Evolutionary conservation across 768 basidiomycete species (phyloP).

Genomic region (Calocybe cyanea): DNA sequence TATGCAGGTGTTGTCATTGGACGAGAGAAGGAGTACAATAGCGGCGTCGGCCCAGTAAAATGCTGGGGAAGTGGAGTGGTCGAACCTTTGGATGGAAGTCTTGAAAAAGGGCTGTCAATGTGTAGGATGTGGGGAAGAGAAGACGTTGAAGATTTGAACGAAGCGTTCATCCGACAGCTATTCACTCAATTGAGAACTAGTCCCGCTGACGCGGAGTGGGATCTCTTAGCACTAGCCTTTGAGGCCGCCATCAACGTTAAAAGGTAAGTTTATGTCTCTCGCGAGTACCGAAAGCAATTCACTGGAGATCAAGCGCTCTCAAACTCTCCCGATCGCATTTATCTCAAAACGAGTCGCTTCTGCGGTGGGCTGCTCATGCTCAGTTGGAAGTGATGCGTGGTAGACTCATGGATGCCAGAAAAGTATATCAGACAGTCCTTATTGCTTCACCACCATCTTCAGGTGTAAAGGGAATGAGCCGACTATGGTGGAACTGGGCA

Average conservation of each 20-base stretch:
- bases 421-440: slow-evolving; percentile 70
- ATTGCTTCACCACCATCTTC: slow-evolving; percentile 37
- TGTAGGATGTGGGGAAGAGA: slow-evolving; percentile 34
- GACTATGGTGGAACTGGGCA: slow-evolving; percentile 81
- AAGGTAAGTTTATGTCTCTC: slow-evolving; percentile 32
- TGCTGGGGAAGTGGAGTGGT: slow-evolving; percentile 57
- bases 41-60: slow-evolving; percentile 64
- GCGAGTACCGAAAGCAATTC: neutral
- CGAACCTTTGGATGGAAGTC: slow-evolving; percentile 46
- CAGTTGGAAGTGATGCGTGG: slow-evolving; percentile 67
- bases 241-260: slow-evolving; percentile 60
- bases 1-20: slow-evolving; percentile 66
- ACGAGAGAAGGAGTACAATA: slow-evolving; percentile 55
- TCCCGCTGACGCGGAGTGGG: slow-evolving; percentile 58
- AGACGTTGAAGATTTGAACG: slow-evolving; percentile 52
- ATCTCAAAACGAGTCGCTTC: slow-evolving; percentile 54
- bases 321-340: slow-evolving; percentile 67
- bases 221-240: slow-evolving; percentile 60
- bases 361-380: slow-evolving; percentile 75
- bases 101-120: slow-evolving; percentile 22
- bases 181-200: slow-evolving; percentile 55
- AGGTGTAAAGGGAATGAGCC: slow-evolving; percentile 32
- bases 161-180: slow-evolving; percentile 47
- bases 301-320: slow-evolving; percentile 47
- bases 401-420: slow-evolving; percentile 64